Conservation (phyloP, 495 filamentous ascomycete species). For the Geoglossum glabrum region DNA sequence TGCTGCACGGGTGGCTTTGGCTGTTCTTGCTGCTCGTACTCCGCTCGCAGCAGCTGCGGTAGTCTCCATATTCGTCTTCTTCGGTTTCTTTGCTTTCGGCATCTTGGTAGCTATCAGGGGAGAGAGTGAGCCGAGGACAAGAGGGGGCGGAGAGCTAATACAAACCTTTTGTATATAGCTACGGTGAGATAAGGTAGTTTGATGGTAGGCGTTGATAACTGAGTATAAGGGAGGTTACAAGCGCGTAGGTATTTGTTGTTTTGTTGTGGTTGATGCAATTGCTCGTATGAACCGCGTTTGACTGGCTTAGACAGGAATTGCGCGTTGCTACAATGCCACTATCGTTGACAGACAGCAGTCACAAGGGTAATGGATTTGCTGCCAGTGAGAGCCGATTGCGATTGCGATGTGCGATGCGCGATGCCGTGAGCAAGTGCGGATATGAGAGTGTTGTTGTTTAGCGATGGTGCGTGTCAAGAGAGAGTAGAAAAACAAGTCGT, state of each 20-base stretch:
- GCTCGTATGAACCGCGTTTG: too few relatives aligned
- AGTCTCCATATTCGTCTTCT: background rate
- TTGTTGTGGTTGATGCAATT: too few relatives aligned
- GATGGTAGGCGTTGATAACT: too few relatives aligned
- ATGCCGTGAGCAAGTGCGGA: background rate
- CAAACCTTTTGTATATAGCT: too few relatives aligned
- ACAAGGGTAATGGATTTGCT: too few relatives aligned
- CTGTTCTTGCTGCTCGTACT: background rate
- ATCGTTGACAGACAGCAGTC: too few relatives aligned
- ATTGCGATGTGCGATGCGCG: too few relatives aligned
- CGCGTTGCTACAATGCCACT: too few relatives aligned
- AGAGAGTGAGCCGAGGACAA: background rate
- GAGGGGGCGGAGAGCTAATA: background rate
- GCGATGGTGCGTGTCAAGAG: background rate
- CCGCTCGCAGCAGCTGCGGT: background rate
- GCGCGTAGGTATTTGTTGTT: too few relatives aligned
- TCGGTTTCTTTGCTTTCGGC: background rate
- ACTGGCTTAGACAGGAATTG: background rate
- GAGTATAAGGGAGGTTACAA: too few relatives aligned
- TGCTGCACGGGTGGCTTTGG: background rate
- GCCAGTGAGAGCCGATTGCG: too few relatives aligned
- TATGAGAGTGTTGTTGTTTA: background rate
- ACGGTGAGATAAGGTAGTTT: background rate
- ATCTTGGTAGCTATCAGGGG: background rate
- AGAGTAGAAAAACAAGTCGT: background rate